A percentile compares a stretch with the other conserved stretches of the same genome.
These are phyloP conservation scores for Oryza coarctata DNA, from an alignment of 176 grass and related monocot species.

Conservation along the genomic window DNA sequence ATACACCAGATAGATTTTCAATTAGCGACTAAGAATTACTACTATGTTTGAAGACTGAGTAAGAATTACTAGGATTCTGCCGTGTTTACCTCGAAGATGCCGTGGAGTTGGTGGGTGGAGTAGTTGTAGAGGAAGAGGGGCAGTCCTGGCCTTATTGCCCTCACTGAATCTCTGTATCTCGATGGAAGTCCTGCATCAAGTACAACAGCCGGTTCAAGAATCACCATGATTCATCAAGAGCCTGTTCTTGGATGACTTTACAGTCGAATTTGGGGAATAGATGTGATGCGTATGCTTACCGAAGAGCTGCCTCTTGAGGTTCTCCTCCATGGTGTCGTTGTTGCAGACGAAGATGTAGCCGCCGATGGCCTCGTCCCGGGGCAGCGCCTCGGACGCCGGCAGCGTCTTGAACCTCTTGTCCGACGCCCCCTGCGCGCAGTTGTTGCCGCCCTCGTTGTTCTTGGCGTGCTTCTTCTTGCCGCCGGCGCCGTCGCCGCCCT, in stretches of 20 bases:
- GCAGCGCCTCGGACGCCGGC: conserved; percentile 82
- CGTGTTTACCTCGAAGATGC: conserved; percentile 78
- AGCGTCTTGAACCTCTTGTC: conserved; percentile 99
- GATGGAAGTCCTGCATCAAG: conserved; percentile 56
- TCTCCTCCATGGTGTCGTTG: conserved; percentile 99
- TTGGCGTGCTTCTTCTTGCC: conserved; percentile 51
- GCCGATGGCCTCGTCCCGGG: conserved; percentile 70
- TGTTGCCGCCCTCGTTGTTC: conserved; percentile 26
- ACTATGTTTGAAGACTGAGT: no score
- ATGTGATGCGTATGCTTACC: conserved; percentile 35
- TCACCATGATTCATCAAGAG: not conserved
- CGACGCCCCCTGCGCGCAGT: conserved; percentile 18
- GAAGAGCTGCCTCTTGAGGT: conserved; percentile 91
- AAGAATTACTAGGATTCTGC: not conserved
- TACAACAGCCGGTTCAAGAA: not conserved
- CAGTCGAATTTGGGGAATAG: not conserved
- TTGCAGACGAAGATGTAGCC: conserved; percentile 99
- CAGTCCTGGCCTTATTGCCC: conserved; percentile 85
- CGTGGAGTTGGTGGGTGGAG: conserved; percentile 97
- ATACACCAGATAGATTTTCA: not conserved
- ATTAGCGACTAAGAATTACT: not conserved
- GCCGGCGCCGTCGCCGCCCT: conserved; percentile 28
- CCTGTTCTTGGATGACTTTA: not conserved
- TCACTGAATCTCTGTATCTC: conserved; percentile 92
- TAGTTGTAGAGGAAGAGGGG: conserved; percentile 99